phyloP scores from a whole-genome alignment of 2,329 filamentous ascomycete genomes.

The Hymenoscyphus linearis region DNA sequence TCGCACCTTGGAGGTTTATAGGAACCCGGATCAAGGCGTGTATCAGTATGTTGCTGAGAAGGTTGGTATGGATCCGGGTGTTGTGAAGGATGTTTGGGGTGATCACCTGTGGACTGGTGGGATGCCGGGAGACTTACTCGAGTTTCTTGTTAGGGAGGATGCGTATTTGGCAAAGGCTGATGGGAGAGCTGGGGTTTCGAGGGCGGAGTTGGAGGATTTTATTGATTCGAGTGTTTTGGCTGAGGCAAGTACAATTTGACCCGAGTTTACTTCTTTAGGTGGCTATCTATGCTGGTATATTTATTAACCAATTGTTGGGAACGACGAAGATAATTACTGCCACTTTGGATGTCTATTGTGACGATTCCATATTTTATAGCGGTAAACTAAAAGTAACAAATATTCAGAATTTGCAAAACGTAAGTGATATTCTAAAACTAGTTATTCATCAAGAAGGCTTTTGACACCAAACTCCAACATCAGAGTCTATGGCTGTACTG shows the following conservation, averaged over 20 bases:
- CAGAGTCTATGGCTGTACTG: neutral
- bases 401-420: neutral
- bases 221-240: conserved; percentile 13
- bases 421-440: no score
- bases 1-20: conserved; percentile 8
- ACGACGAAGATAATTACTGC: no score
- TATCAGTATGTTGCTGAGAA: conserved; percentile 6
- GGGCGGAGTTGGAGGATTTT: conserved; percentile 10
- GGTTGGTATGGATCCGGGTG: conserved; percentile 8
- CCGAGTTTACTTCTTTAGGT: no score
- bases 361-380: no score
- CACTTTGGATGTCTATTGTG: no score
- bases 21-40: conserved; percentile 4
- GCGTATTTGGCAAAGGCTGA: conserved; percentile 13
- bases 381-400: no score
- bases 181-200: conserved; percentile 8
- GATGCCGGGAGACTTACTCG: conserved; percentile 12
- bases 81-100: conserved; percentile 14
- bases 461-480: neutral
- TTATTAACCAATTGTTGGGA: neutral
- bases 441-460: neutral
- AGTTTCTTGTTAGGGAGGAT: conserved; percentile 16
- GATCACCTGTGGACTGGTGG: conserved; percentile 12
- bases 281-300: neutral
- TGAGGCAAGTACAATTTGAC: neutral